Evolutionary conservation across 306 rosid species (phyloP).

Genomic region (Inga leiocalycina): DNA sequence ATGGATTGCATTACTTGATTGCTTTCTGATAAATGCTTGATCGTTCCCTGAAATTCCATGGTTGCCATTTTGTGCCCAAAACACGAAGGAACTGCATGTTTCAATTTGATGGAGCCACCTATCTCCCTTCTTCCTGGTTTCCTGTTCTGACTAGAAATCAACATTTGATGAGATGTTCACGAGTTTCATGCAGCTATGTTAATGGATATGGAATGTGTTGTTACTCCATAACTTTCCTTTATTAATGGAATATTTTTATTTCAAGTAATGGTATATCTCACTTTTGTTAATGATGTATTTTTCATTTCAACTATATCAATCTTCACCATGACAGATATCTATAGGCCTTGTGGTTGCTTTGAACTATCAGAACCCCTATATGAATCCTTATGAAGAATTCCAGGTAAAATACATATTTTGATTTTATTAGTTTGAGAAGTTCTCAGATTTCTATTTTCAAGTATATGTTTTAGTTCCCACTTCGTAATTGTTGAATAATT

Average conservation of each 20-base stretch:
- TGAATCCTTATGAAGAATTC: constrained; percentile 92
- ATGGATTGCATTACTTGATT: constrained; percentile 7
- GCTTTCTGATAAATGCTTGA: constrained; percentile 18
- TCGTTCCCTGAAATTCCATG: neutral
- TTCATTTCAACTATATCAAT: constrained; percentile 29
- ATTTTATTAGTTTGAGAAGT: constrained; percentile 9
- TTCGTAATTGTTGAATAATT: constrained; percentile 16
- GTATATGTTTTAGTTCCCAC: neutral
- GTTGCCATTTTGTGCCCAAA: neutral
- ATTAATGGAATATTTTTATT: constrained; percentile 14
- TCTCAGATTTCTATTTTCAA: neutral
- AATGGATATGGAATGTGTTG: constrained; percentile 14
- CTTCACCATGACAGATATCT: constrained; percentile 62
- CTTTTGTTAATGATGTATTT: constrained; percentile 19
- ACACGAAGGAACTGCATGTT: neutral
- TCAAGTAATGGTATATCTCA: constrained; percentile 11
- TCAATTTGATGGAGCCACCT: constrained; percentile 23
- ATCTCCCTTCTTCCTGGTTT: constrained; percentile 12
- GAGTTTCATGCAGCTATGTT: constrained; percentile 20
- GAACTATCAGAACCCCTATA: constrained; percentile 80
- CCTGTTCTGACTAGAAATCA: constrained; percentile 26
- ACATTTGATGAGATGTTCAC: constrained; percentile 1
- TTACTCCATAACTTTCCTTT: constrained; percentile 8
- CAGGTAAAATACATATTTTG: constrained; percentile 57
- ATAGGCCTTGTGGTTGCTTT: constrained; percentile 91